Evolutionary conservation across 345 rosid species (phyloP).

Genomic region (Eucalyptus viminalis): DNA sequence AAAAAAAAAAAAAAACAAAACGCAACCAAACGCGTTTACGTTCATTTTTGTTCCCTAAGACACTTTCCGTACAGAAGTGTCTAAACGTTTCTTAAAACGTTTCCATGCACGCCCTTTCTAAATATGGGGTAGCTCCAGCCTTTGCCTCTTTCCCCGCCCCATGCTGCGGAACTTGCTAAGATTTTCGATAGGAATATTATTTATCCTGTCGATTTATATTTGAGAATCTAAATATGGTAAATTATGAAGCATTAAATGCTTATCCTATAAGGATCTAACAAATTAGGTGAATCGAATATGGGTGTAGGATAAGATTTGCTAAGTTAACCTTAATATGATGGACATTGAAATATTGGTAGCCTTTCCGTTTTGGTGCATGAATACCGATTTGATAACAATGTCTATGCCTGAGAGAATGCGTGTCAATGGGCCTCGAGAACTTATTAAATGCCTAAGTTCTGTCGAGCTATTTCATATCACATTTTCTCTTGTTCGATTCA

Average conservation of each 20-base stretch:
- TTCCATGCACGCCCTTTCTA: no score
- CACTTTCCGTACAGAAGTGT: no score
- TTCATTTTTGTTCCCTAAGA: no score
- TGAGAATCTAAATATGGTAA: not conserved
- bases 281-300: not conserved
- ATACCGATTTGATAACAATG: not conserved
- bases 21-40: no score
- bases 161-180: not conserved
- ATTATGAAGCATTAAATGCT: not conserved
- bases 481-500: not conserved
- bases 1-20: no score
- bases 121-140: not conserved
- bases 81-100: no score
- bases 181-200: not conserved
- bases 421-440: rapidly evolving
- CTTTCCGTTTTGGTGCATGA: not conserved
- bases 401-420: rapidly evolving
- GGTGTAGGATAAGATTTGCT: rapidly evolving
- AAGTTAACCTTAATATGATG: not conserved
- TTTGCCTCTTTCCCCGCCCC: no score
- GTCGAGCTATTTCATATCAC: rapidly evolving
- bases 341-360: not conserved
- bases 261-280: not conserved
- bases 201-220: not conserved
- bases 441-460: rapidly evolving